Evolutionary conservation across 805 yeast species (phyloP).

Genomic region (Saccharomycopsis babjevae): DNA sequence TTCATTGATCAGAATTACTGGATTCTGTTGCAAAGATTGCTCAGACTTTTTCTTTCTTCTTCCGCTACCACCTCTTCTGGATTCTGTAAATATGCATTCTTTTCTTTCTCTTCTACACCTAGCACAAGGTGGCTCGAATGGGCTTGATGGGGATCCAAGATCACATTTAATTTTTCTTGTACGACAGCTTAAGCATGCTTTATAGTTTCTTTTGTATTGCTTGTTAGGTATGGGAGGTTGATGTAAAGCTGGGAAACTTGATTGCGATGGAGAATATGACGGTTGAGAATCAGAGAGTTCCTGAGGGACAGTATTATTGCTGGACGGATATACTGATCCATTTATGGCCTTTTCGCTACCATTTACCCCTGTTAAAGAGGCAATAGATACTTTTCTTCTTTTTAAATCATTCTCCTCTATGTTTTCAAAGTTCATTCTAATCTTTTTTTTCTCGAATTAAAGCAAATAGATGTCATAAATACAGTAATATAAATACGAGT

Average conservation of each 20-base stretch:
- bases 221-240: neutral
- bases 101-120: conserved; percentile 75
- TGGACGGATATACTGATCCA: neutral
- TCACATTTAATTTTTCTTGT: conserved; percentile 81
- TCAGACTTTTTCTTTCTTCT: conserved; percentile 22
- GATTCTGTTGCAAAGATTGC: neutral
- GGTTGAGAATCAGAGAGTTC: neutral
- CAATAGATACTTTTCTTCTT: neutral
- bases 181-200: conserved; percentile 82
- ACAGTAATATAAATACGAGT: neutral
- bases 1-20: neutral
- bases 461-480: no score
- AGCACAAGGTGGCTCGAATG: conserved; percentile 73
- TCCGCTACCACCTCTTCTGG: conserved; percentile 40
- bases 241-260: neutral
- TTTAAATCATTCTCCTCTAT: neutral
- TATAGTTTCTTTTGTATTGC: conserved; percentile 53
- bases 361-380: neutral
- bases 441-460: neutral
- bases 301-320: neutral
- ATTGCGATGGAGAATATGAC: neutral
- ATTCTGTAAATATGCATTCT: conserved; percentile 65
- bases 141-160: conserved; percentile 63
- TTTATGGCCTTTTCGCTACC: neutral
- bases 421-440: neutral